phyloP scores from a whole-genome alignment of 768 basidiomycete species.

The Vararia minispora region DNA sequence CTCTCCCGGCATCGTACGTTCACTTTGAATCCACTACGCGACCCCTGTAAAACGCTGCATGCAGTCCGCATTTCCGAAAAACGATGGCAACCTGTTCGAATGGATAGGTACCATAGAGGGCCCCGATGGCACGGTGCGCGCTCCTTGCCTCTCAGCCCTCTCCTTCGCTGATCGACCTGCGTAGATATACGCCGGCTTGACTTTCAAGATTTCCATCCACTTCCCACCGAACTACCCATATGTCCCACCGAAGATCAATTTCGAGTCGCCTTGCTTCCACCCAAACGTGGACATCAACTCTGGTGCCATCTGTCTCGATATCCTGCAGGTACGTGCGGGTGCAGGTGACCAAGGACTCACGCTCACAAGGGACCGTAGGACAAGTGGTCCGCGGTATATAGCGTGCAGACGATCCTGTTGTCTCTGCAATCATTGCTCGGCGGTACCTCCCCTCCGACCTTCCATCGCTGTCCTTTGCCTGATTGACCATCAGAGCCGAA shows the following conservation, averaged over 20 bases:
- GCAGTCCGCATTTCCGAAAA: slow-evolving; percentile 84
- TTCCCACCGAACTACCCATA: slow-evolving; percentile 89
- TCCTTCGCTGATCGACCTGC: slow-evolving; percentile 5
- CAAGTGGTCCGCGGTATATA: slow-evolving; percentile 91
- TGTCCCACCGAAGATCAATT: slow-evolving; percentile 74
- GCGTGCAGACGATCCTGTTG: slow-evolving; percentile 80
- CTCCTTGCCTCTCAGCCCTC: background rate
- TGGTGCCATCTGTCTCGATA: slow-evolving; percentile 79
- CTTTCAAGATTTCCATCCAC: slow-evolving; percentile 73
- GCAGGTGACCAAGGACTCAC: slow-evolving; percentile 1
- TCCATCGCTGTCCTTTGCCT: background rate
- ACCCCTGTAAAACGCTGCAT: background rate
- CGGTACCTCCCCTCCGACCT: slow-evolving; percentile 33
- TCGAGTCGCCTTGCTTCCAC: slow-evolving; percentile 84
- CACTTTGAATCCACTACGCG: background rate
- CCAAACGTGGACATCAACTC: slow-evolving; percentile 78
- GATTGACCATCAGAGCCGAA: slow-evolving; percentile 58
- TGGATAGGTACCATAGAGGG: slow-evolving; percentile 89
- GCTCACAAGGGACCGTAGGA: slow-evolving; percentile 34
- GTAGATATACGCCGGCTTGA: slow-evolving; percentile 68
- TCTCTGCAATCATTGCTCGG: slow-evolving; percentile 84
- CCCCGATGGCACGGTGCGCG: slow-evolving; percentile 57
- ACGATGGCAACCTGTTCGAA: slow-evolving; percentile 78
- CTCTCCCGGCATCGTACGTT: slow-evolving; percentile 75
- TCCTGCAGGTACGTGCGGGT: slow-evolving; percentile 53